A percentile compares a stretch with the other conserved stretches of the same genome.
phyloP scores from a whole-genome alignment of 2,329 filamentous ascomycete genomes.

The Fusarium sp. region DNA sequence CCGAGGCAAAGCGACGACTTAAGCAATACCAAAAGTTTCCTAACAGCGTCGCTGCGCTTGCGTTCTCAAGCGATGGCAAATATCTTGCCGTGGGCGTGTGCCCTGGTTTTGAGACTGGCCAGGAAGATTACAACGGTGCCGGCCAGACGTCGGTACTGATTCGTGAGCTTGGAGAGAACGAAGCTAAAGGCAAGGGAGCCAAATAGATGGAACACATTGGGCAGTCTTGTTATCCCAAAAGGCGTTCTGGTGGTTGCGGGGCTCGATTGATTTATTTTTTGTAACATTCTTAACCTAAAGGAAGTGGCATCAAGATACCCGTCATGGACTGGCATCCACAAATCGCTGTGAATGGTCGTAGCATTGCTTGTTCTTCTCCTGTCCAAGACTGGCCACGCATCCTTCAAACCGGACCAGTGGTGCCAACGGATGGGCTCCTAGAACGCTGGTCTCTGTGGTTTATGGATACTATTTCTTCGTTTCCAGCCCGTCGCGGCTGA shows the following conservation, averaged over 20 bases:
- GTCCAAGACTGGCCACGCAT: not conserved
- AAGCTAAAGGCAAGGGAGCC: slow-evolving; percentile 85
- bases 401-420: not conserved
- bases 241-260: slow-evolving; percentile 48
- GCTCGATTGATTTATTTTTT: slow-evolving; percentile 42
- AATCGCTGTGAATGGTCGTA: not conserved
- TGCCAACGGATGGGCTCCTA: slow-evolving; percentile 21
- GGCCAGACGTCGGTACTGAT: slow-evolving; percentile 83
- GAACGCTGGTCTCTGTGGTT: not conserved
- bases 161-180: slow-evolving; percentile 84
- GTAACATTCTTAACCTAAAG: slow-evolving; percentile 33
- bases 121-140: slow-evolving; percentile 79
- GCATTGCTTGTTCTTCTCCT: not conserved
- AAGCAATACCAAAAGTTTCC: slow-evolving; percentile 88
- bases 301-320: slow-evolving; percentile 49
- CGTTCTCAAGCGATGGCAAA: slow-evolving; percentile 81
- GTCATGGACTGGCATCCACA: slow-evolving; percentile 29
- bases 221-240: slow-evolving; percentile 39
- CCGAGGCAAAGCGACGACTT: slow-evolving; percentile 87
- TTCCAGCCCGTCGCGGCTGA: not conserved
- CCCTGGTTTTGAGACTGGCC: slow-evolving; percentile 87
- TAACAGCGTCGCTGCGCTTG: slow-evolving; percentile 80
- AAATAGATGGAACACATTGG: slow-evolving; percentile 60
- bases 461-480: not conserved
- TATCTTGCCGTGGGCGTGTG: slow-evolving; percentile 84